Conservation (phyloP, 139 green algal genomes). For the Haematococcus sp. region DNA sequence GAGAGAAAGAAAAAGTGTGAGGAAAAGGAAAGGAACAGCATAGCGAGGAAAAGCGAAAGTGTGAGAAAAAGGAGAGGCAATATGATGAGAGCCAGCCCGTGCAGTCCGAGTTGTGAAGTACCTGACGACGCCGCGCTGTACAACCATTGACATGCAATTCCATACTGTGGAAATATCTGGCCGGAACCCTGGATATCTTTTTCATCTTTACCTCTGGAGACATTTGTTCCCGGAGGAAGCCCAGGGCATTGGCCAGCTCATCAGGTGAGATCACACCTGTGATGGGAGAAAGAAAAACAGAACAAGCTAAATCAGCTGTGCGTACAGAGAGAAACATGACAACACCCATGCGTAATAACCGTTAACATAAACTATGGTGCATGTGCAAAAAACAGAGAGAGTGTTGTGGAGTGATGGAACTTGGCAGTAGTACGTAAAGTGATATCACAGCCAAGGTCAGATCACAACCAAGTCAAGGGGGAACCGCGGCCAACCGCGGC, state of each 20-base stretch:
- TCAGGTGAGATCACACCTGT: conserved; percentile 18
- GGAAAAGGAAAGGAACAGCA: no score
- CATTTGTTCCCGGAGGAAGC: conserved; percentile 4
- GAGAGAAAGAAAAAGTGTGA: no score
- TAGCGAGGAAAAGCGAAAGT: no score
- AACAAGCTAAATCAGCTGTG: neutral
- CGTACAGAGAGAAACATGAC: neutral
- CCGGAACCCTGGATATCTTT: no score
- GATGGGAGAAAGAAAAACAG: neutral
- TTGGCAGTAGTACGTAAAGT: no score
- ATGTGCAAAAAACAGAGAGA: neutral
- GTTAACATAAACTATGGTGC: neutral
- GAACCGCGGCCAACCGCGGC: neutral
- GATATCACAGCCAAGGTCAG: neutral
- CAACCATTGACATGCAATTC: no score
- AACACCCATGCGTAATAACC: neutral
- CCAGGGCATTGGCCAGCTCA: conserved; percentile 8
- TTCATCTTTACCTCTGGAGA: no score
- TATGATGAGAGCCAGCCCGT: no score
- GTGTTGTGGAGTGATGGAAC: neutral
- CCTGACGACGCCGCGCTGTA: no score
- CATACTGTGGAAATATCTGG: no score
- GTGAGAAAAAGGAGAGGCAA: no score
- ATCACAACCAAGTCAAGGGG: neutral
- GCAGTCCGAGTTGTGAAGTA: no score